Evolutionary conservation across 108 stramenopile genomes (phyloP).

Genomic region (Skeletonema tropicum): DNA sequence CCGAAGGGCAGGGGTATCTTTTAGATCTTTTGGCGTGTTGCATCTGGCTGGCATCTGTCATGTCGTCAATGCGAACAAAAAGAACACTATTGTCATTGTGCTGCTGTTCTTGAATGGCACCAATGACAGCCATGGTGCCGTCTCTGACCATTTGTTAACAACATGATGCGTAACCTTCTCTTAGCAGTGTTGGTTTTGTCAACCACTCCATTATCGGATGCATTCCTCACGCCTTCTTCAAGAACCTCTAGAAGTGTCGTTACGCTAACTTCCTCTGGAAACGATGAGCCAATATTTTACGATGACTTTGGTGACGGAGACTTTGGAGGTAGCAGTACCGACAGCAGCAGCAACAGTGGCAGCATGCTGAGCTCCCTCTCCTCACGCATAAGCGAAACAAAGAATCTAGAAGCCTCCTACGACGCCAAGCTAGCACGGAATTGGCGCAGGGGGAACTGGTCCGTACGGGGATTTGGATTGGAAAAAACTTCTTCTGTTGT

Average conservation of each 20-base stretch:
- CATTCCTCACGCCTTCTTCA: background rate
- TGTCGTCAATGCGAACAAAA: no score
- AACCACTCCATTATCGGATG: background rate
- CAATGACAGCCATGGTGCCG: background rate
- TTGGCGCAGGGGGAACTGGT: slow-evolving; percentile 55
- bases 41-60: no score
- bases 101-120: no score
- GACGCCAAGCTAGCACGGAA: slow-evolving; percentile 48
- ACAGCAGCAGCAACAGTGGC: background rate
- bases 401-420: slow-evolving; percentile 32
- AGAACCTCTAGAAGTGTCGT: background rate
- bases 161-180: background rate
- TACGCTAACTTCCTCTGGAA: background rate
- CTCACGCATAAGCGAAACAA: slow-evolving; percentile 35
- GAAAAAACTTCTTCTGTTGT: slow-evolving; percentile 10
- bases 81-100: no score
- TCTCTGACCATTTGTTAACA: background rate
- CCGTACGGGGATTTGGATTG: slow-evolving; percentile 47
- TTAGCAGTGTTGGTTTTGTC: background rate
- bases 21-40: no score
- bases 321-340: background rate
- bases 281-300: slow-evolving; percentile 15
- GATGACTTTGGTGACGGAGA: slow-evolving; percentile 38
- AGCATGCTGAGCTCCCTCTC: slow-evolving; percentile 20
- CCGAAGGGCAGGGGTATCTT: no score